These are phyloP conservation scores for Colletotrichum horii DNA, from an alignment of 2,329 filamentous ascomycete genomes.

Conservation along the genomic window DNA sequence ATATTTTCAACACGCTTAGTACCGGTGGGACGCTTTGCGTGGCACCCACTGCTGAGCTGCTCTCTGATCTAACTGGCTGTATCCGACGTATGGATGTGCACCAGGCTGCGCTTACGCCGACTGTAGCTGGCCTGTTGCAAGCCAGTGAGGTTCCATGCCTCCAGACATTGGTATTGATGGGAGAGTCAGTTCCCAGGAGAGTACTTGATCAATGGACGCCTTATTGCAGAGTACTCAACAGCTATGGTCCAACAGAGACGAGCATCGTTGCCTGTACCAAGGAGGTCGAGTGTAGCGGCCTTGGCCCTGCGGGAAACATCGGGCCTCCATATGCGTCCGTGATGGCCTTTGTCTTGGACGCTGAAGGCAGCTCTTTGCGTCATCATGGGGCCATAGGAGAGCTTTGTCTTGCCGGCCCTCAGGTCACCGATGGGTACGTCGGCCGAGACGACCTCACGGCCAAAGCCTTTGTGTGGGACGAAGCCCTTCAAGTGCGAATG, in stretches of 20 bases:
- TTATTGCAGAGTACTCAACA: constrained; percentile 19
- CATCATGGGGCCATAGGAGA: constrained; percentile 24
- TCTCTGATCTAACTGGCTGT: not conserved
- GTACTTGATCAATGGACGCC: constrained; percentile 12
- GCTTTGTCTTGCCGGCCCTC: constrained; percentile 24
- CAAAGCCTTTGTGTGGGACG: constrained; percentile 2
- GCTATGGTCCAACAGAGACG: constrained; percentile 24
- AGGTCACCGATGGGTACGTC: constrained; percentile 24
- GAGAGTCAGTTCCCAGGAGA: constrained; percentile 13
- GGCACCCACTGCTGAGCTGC: not conserved
- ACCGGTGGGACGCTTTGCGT: constrained; percentile 1
- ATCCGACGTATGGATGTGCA: not conserved
- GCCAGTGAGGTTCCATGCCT: constrained; percentile 21
- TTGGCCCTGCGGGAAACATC: not conserved
- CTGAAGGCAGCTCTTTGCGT: not conserved
- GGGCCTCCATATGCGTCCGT: not conserved
- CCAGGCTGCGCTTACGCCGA: constrained; percentile 21
- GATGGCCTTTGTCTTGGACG: not conserved
- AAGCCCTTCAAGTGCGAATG: not conserved
- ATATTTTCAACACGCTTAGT: constrained; percentile 11
- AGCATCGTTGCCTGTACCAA: constrained; percentile 17
- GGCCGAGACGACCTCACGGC: constrained; percentile 15
- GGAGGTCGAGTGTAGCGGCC: not conserved
- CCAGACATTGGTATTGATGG: constrained; percentile 2
- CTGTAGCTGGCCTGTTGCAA: constrained; percentile 18